A percentile compares a stretch with the other conserved stretches of the same genome.
Conservation (phyloP, 2,329 filamentous ascomycete species). For the Monosporascus sp. region DNA sequence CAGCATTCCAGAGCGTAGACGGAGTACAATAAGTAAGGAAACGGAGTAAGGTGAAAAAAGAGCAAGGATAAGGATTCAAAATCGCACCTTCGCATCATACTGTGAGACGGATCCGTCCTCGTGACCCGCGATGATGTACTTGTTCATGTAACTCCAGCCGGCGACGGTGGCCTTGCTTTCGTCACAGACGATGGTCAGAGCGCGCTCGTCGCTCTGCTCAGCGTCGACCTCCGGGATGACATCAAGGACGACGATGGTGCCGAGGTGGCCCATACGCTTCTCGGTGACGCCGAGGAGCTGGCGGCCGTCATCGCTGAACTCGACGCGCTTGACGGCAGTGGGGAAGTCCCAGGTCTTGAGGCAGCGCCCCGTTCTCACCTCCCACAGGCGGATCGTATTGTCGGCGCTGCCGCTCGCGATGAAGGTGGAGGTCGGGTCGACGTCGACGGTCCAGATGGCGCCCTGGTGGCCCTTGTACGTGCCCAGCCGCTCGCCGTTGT, state of each 20-base stretch:
- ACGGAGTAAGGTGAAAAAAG: neutral
- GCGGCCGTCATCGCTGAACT: slow-evolving; percentile 92
- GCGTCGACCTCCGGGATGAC: slow-evolving; percentile 78
- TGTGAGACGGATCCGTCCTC: slow-evolving; percentile 90
- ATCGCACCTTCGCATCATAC: slow-evolving; percentile 78
- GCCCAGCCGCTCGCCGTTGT: slow-evolving; percentile 96
- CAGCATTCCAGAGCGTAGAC: too few species aligned
- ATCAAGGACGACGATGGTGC: slow-evolving; percentile 89
- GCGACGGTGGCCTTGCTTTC: slow-evolving; percentile 97
- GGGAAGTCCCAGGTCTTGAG: slow-evolving; percentile 98
- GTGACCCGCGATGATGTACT: slow-evolving; percentile 96
- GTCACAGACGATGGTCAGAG: slow-evolving; percentile 83
- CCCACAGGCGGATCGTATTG: slow-evolving; percentile 97
- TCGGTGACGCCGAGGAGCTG: slow-evolving; percentile 91
- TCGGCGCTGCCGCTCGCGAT: slow-evolving; percentile 94
- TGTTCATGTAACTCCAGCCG: slow-evolving; percentile 88
- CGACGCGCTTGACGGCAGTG: slow-evolving; percentile 94
- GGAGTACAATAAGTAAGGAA: neutral
- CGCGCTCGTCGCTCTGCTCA: slow-evolving; percentile 78
- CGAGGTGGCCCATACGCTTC: slow-evolving; percentile 95
- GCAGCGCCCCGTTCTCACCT: slow-evolving; percentile 85
- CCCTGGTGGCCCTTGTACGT: slow-evolving; percentile 96
- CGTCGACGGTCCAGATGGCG: slow-evolving; percentile 97
- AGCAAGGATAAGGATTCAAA: neutral
- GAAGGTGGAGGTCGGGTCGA: slow-evolving; percentile 85